Percentiles rank a stretch among this genome's conserved stretches.
These are phyloP conservation scores for Epichloe uncinata DNA, from an alignment of 2,329 filamentous ascomycete genomes.

Conservation along the genomic window DNA sequence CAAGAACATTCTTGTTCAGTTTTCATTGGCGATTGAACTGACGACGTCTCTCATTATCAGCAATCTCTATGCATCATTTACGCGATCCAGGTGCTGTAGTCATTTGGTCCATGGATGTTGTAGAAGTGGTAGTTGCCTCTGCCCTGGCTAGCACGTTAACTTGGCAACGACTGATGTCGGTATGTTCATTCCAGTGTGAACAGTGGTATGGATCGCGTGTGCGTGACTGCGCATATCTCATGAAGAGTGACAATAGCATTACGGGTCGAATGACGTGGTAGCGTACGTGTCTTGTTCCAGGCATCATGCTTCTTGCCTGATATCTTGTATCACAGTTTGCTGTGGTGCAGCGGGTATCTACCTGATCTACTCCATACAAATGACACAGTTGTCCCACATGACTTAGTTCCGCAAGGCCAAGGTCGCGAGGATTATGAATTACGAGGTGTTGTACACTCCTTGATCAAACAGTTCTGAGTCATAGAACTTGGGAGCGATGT, in stretches of 20 bases:
- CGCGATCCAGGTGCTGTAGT: too few species aligned
- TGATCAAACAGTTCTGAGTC: conserved; percentile 70
- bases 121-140: too few species aligned
- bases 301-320: background rate
- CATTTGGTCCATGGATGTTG: too few species aligned
- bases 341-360: background rate
- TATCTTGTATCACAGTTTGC: background rate
- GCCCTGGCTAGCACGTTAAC: background rate
- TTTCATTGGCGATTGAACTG: background rate
- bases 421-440: background rate
- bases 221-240: background rate
- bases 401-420: background rate
- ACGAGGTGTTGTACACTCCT: conserved; percentile 33
- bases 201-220: background rate
- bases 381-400: background rate
- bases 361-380: background rate
- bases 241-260: background rate
- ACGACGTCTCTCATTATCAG: background rate
- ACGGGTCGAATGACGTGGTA: background rate
- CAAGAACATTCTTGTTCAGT: too few species aligned
- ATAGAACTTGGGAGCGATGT: conserved; percentile 71
- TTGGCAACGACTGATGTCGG: background rate
- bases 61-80: background rate
- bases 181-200: background rate
- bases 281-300: background rate